Evolutionary conservation across 371 early-diverging fungal genomes (phyloP), one percentile per base, ranked within the genome.

Genomic region (Paraphysoderma sedebokerense): DNA sequence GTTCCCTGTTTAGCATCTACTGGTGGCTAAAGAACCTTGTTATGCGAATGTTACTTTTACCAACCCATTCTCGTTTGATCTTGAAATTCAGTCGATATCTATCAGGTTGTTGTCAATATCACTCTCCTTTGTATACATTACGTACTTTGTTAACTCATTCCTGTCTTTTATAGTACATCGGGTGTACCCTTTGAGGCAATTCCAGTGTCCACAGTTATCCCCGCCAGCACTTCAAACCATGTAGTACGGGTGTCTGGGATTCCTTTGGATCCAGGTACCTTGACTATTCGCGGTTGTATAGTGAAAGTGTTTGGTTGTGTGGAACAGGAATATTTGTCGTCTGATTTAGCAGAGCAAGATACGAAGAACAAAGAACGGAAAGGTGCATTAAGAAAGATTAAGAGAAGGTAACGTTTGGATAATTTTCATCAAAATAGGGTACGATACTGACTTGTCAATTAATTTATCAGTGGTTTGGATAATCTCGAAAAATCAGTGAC

Each of bases 41-140:
- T n/a, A n/a, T n/a, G n/a, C n/a, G n/a, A n/a, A n/a, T n/a, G n/a
- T n/a, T n/a, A n/a, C n/a, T n/a, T 32, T 42, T 9, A 22, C 31
- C 28, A 46, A 46, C 42, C 47, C 47, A 5, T 46, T 46, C 42
- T 46, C 46, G 24, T 46, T 46, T n/a, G 4, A n/a, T 5, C 39
- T 46, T 9, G 20, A n/a, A 6, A 27, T 46, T 19, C 30, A 42
- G 26, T 5, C 28, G 2, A 12, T 42, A n/a, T n/a, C n/a, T n/a
- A n/a, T n/a, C n/a, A n/a, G n/a, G n/a, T n/a, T n/a, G n/a, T n/a
- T n/a, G n/a, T n/a, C n/a, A n/a, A n/a, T n/a, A n/a, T n/a, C n/a
- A n/a, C n/a, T n/a, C n/a, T n/a, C n/a, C n/a, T n/a, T n/a, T n/a
- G n/a, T n/a, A n/a, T n/a, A n/a, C n/a, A n/a, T n/a, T n/a, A n/a